Percentiles rank a stretch among this genome's conserved stretches.
Conservation (phyloP, 139 green algal genomes). For the Volvox reticuliferus region DNA sequence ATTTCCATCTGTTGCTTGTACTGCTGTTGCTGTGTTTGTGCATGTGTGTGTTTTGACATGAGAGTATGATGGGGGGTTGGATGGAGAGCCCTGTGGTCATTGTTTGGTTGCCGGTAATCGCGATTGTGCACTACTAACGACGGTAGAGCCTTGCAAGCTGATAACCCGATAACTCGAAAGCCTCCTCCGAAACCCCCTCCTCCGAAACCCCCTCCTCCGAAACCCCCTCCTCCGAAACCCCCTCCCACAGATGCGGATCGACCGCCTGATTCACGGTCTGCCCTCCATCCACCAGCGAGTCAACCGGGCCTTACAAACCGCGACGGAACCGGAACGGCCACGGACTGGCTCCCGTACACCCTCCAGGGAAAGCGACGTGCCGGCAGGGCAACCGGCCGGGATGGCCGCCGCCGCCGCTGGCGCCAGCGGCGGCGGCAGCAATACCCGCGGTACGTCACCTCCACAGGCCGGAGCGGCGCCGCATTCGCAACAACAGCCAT, state of each 20-base stretch:
- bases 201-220: not conserved
- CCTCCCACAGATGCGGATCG: constrained; percentile 25
- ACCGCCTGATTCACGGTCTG: constrained; percentile 30
- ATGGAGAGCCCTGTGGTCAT: too few species aligned
- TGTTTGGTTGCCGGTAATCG: too few species aligned
- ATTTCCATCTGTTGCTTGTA: not conserved
- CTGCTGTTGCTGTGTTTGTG: not conserved
- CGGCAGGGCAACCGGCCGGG: not conserved
- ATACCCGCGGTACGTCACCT: not conserved
- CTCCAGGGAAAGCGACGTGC: not conserved
- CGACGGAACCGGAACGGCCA: not conserved
- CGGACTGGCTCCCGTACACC: not conserved
- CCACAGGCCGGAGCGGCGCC: not conserved
- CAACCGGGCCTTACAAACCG: not conserved
- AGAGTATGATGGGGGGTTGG: too few species aligned
- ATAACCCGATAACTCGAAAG: not conserved
- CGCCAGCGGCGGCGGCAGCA: not conserved
- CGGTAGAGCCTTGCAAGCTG: too few species aligned
- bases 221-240: not conserved
- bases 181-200: not conserved
- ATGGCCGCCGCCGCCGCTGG: not conserved
- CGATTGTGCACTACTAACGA: too few species aligned
- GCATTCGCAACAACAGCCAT: not conserved
- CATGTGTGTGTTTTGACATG: not conserved
- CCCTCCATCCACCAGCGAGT: constrained; percentile 8